Evolutionary conservation across 257 asterid species (phyloP).

Genomic region (Solanum dulcamara): DNA sequence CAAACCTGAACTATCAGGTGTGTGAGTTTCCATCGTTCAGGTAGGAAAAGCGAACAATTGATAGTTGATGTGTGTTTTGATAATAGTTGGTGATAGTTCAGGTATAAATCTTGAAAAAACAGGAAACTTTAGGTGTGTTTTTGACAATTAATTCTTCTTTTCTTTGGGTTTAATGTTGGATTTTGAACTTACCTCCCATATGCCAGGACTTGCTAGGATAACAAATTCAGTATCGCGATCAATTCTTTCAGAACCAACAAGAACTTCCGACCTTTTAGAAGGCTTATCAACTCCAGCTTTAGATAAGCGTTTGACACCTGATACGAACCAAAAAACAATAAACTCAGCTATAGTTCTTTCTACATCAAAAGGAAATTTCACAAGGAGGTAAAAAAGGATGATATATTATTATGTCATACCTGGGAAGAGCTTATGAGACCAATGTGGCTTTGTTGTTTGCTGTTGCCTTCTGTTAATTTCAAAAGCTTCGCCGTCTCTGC

Average conservation of each 20-base stretch:
- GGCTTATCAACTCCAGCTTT: background rate
- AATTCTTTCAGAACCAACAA: constrained; percentile 28
- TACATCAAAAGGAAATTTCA: background rate
- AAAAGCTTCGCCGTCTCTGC: constrained; percentile 45
- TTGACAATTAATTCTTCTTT: background rate
- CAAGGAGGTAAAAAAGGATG: background rate
- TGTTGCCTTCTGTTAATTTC: constrained; percentile 25
- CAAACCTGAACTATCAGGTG: background rate
- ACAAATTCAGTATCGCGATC: constrained; percentile 43
- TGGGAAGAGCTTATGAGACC: constrained; percentile 30
- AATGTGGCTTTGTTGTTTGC: constrained; percentile 6
- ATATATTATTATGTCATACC: constrained; percentile 10
- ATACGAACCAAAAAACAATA: background rate
- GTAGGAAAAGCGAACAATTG: background rate
- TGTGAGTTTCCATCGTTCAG: background rate
- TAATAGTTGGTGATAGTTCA: background rate
- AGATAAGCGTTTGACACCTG: constrained; percentile 15
- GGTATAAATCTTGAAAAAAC: background rate
- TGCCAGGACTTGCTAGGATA: constrained; percentile 46
- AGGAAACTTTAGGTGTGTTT: background rate
- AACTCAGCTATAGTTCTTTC: background rate
- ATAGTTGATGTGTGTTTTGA: too few species aligned
- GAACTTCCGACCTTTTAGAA: constrained; percentile 21
- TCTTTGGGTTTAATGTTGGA: background rate
- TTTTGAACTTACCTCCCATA: constrained; percentile 50